These are phyloP conservation scores for Dicorynia guianensis DNA, from an alignment of 306 rosid genomes.

Conservation along the genomic window DNA sequence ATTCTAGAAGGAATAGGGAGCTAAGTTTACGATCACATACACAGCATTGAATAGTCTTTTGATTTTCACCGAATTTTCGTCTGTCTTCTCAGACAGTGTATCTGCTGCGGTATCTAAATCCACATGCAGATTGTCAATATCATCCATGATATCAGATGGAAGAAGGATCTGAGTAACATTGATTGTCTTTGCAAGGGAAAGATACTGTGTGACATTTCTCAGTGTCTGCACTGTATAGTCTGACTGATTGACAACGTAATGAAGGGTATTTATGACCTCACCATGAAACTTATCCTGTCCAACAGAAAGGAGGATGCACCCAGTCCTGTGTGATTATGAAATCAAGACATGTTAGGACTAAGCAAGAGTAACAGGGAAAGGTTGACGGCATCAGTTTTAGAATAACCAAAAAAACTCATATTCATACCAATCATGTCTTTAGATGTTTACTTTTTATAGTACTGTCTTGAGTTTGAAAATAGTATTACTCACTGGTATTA, in stretches of 20 bases:
- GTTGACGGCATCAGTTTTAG: slow-evolving; percentile 1
- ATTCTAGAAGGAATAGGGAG: slow-evolving; percentile 21
- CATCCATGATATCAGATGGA: slow-evolving; percentile 76
- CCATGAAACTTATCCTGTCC: slow-evolving; percentile 78
- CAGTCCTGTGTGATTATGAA: slow-evolving; percentile 61
- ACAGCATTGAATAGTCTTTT: slow-evolving; percentile 63
- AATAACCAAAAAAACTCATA: background rate
- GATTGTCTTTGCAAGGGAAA: slow-evolving; percentile 81
- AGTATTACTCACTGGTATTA: background rate
- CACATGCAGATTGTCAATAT: slow-evolving; percentile 70
- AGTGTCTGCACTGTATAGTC: slow-evolving; percentile 81
- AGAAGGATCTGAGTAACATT: slow-evolving; percentile 79
- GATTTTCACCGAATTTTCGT: slow-evolving; percentile 63
- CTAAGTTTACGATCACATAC: slow-evolving; percentile 55
- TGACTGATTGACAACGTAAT: slow-evolving; percentile 79
- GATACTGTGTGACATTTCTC: slow-evolving; percentile 83
- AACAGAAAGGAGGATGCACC: slow-evolving; percentile 74
- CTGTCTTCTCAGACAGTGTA: slow-evolving; percentile 62
- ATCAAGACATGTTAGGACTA: slow-evolving; percentile 25
- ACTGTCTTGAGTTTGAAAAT: slow-evolving; percentile 8
- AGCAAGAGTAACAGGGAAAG: background rate
- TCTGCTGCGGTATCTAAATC: slow-evolving; percentile 77
- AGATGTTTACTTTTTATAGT: background rate
- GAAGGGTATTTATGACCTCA: slow-evolving; percentile 72
- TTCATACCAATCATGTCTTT: no score